These are phyloP conservation scores for Metschnikowia lunata DNA, from an alignment of 805 yeast species.

Conservation along the genomic window DNA sequence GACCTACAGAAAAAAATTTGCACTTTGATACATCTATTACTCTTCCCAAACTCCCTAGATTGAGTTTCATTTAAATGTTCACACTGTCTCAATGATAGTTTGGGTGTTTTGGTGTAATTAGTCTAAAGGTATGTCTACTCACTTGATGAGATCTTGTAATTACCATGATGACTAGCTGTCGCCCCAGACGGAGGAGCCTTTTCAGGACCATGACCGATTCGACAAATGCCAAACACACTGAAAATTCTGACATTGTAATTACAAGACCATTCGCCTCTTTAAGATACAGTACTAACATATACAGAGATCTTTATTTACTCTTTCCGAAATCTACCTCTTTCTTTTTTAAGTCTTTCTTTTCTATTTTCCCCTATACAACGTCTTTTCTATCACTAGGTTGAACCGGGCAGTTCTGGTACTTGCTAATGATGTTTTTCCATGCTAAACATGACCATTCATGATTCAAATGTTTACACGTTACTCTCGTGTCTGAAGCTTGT, in stretches of 20 bases:
- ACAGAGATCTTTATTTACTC: not conserved
- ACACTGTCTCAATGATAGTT: slow-evolving; percentile 1
- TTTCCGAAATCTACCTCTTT: no score
- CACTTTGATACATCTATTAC: not conserved
- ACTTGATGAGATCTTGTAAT: not conserved
- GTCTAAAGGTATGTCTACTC: slow-evolving; percentile 13
- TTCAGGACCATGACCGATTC: slow-evolving; percentile 66
- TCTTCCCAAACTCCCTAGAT: not conserved
- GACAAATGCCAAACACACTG: slow-evolving; percentile 56
- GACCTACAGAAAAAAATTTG: not conserved
- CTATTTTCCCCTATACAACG: no score
- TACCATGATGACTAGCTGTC: slow-evolving; percentile 61
- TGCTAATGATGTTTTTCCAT: slow-evolving; percentile 51
- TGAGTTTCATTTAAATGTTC: slow-evolving; percentile 1
- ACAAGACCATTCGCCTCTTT: not conserved
- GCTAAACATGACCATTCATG: slow-evolving; percentile 58
- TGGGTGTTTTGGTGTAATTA: slow-evolving; percentile 6
- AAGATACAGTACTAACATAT: slow-evolving; percentile 13
- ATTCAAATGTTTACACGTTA: slow-evolving; percentile 35
- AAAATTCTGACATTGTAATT: slow-evolving; percentile 49
- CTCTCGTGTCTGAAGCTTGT: slow-evolving; percentile 35
- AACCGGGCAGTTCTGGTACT: not conserved
- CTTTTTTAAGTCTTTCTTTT: no score
- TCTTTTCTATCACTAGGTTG: no score
- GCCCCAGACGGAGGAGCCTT: slow-evolving; percentile 70